Conservation (phyloP, 192 early-diverging fungal species). For the Paraglomus occultum region DNA sequence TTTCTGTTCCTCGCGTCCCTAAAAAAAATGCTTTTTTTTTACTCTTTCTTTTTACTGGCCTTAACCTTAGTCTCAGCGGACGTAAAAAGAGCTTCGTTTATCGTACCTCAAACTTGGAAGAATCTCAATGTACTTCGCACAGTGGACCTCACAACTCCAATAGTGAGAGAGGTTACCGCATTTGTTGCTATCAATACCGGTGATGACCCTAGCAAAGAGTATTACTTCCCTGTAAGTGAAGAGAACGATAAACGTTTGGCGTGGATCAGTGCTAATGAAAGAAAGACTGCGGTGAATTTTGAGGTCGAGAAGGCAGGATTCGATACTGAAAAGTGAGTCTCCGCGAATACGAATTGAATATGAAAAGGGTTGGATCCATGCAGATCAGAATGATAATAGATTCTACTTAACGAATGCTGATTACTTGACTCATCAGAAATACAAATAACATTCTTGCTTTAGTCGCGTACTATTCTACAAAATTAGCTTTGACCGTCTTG, state of each 20-base stretch:
- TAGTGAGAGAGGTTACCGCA: slow-evolving; percentile 50
- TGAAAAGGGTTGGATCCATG: neutral
- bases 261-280: slow-evolving; percentile 41
- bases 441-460: neutral
- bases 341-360: neutral
- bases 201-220: slow-evolving; percentile 38
- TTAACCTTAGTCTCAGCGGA: no score
- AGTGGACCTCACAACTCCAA: slow-evolving; percentile 55
- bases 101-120: slow-evolving; percentile 41
- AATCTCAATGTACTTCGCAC: slow-evolving; percentile 61
- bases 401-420: neutral
- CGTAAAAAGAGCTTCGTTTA: no score
- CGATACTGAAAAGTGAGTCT: slow-evolving; percentile 19
- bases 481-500: slow-evolving; percentile 40
- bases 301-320: slow-evolving; percentile 35
- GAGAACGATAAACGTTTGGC: slow-evolving; percentile 35
- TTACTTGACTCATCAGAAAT: slow-evolving; percentile 23
- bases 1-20: no score
- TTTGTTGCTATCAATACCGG: slow-evolving; percentile 45
- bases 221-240: slow-evolving; percentile 47
- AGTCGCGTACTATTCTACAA: slow-evolving; percentile 48
- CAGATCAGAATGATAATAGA: neutral
- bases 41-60: no score
- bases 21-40: no score
- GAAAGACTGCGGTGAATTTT: slow-evolving; percentile 41